Evolutionary conservation across 78 protist genomes (phyloP).

Genomic region (Protostelium mycophagum): DNA sequence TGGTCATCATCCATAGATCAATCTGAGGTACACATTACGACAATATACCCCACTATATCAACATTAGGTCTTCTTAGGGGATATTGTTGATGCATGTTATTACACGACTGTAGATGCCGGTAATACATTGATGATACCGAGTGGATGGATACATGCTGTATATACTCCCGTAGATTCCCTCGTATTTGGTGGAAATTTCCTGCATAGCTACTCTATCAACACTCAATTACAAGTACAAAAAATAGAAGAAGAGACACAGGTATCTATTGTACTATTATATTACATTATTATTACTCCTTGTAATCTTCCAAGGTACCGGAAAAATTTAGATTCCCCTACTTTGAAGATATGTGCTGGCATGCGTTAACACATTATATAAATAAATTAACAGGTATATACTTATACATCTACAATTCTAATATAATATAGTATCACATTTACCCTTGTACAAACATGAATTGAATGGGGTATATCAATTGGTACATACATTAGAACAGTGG

Average conservation of each 20-base stretch:
- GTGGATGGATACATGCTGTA: constrained; percentile 27
- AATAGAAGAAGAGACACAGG: constrained; percentile 3
- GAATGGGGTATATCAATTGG: background rate
- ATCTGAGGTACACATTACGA: background rate
- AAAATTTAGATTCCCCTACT: constrained; percentile 3
- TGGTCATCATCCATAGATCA: constrained; percentile 17
- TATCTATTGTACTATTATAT: background rate
- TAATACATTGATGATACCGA: constrained; percentile 16
- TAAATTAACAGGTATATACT: background rate
- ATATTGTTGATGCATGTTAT: too few relatives aligned
- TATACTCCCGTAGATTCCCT: constrained; percentile 14
- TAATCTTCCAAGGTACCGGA: constrained; percentile 2
- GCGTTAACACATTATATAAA: background rate
- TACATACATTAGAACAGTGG: background rate
- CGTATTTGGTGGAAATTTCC: constrained; percentile 32
- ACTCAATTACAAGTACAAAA: background rate
- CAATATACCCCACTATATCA: too few relatives aligned
- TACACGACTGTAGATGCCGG: constrained; percentile 13
- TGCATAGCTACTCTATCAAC: background rate
- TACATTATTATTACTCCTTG: background rate
- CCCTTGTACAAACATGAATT: background rate
- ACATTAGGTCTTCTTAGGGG: too few relatives aligned
- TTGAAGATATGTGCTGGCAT: constrained; percentile 2
- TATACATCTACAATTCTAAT: background rate
- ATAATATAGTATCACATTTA: background rate